These are phyloP conservation scores for Agarophyton chilense DNA, from an alignment of 23 red algal species.

Conservation along the genomic window DNA sequence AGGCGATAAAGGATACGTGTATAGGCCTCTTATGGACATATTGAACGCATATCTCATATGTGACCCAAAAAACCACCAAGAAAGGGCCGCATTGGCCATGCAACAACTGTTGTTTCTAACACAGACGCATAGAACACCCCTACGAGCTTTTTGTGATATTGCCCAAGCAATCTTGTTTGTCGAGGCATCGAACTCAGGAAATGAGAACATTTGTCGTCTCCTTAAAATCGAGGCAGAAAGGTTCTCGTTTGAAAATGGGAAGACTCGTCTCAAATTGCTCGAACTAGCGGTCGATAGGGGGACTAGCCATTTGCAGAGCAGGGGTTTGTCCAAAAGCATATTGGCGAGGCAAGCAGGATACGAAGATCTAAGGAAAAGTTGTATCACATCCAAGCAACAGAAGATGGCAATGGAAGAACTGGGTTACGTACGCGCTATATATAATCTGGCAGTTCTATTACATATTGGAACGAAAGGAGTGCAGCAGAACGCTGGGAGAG, in stretches of 20 bases:
- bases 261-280: not conserved
- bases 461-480: conserved; percentile 15
- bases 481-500: not conserved
- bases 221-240: not conserved
- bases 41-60: conserved; percentile 5
- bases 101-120: conserved; percentile 19
- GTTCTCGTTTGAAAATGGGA: not conserved
- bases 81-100: not conserved
- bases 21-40: conserved; percentile 13
- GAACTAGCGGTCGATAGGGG: not conserved
- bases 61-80: not conserved
- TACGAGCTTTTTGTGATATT: conserved; percentile 24
- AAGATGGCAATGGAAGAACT: conserved; percentile 2
- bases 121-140: not conserved
- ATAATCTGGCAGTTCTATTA: conserved; percentile 23
- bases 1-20: not conserved
- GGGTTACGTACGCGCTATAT: conserved; percentile 17
- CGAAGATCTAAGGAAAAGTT: conserved; percentile 10
- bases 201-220: not conserved
- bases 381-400: not conserved
- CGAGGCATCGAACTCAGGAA: not conserved
- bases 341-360: conserved; percentile 6
- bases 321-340: not conserved
- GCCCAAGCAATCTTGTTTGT: conserved; percentile 1
- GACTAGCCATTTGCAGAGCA: not conserved